Percentiles rank a stretch among this genome's conserved stretches.
Conservation (phyloP, 2,329 filamentous ascomycete genomes). For the Coniochaeta sp. region DNA sequence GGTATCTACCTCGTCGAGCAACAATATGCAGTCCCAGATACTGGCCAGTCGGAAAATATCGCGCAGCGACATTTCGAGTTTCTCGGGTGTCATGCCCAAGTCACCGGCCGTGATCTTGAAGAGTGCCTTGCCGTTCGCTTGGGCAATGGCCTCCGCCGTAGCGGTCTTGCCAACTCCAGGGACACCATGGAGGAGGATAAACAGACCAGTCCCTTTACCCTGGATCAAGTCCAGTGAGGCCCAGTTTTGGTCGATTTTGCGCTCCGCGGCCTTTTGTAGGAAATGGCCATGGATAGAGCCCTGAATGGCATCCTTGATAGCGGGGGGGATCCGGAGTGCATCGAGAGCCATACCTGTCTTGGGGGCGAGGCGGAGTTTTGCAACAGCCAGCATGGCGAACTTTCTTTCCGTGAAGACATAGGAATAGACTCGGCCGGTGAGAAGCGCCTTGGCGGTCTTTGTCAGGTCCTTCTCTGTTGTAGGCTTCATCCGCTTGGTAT, state of each 20-base stretch:
- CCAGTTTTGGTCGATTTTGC: background rate
- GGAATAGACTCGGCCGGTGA: slow-evolving; percentile 5
- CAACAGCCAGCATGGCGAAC: slow-evolving; percentile 4
- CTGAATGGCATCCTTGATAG: slow-evolving; percentile 6
- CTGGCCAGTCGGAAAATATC: slow-evolving; percentile 19
- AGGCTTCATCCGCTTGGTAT: slow-evolving; percentile 1
- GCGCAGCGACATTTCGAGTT: slow-evolving; percentile 18
- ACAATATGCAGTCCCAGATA: slow-evolving; percentile 32
- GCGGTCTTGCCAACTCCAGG: slow-evolving; percentile 31
- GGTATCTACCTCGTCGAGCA: slow-evolving; percentile 34
- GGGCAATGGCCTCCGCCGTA: slow-evolving; percentile 28
- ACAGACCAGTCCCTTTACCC: slow-evolving; percentile 26
- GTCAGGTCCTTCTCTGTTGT: slow-evolving; percentile 5
- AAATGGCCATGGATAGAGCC: slow-evolving; percentile 6
- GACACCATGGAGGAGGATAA: slow-evolving; percentile 26
- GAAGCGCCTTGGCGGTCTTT: slow-evolving; percentile 2
- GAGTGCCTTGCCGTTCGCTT: slow-evolving; percentile 21
- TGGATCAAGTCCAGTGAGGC: slow-evolving; percentile 9
- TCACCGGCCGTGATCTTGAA: slow-evolving; percentile 20
- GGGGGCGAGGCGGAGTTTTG: slow-evolving; percentile 2
- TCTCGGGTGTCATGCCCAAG: slow-evolving; percentile 17
- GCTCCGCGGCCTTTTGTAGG: slow-evolving; percentile 5
- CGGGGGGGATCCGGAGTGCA: slow-evolving; percentile 5
- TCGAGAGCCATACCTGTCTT: slow-evolving; percentile 6
- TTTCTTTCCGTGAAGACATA: slow-evolving; percentile 9